Conservation (phyloP, 768 basidiomycete genomes). For the Calocera viscosa region DNA sequence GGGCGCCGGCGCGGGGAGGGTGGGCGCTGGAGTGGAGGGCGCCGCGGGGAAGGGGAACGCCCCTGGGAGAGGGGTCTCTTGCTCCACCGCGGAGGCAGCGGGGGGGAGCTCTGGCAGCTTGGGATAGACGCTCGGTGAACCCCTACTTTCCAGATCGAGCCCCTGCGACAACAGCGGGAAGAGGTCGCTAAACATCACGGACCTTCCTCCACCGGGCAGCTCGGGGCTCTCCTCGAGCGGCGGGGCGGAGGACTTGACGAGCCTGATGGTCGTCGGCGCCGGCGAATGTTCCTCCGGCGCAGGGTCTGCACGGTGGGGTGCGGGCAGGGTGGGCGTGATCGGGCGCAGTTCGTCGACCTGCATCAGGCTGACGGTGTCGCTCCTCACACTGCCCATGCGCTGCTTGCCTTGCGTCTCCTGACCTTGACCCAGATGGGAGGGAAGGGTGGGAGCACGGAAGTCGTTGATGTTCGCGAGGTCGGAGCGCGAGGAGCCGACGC, state of each 20-base stretch:
- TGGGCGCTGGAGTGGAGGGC: conserved; percentile 20
- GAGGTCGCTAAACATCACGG: not conserved
- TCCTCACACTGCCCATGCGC: not conserved
- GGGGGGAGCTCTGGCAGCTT: not conserved
- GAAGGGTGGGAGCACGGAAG: not conserved
- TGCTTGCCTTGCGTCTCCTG: not conserved
- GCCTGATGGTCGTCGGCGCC: conserved; percentile 17
- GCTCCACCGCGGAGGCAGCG: no score
- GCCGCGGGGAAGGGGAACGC: conserved; percentile 30
- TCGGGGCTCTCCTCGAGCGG: not conserved
- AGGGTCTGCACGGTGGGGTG: not conserved
- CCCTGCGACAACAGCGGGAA: not conserved
- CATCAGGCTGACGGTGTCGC: not conserved
- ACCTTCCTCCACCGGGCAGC: not conserved
- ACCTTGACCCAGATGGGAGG: not conserved
- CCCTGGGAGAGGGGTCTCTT: conserved; percentile 23
- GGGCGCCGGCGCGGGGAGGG: conserved; percentile 21
- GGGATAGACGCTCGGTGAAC: not conserved
- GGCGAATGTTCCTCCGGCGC: not conserved
- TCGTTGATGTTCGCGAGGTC: conserved; percentile 15
- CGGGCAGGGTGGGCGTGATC: not conserved
- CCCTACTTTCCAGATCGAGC: not conserved
- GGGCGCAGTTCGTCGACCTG: not conserved
- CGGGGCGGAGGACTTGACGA: conserved; percentile 10
- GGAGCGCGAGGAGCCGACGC: conserved; percentile 30